These are phyloP conservation scores for Ustilago nuda DNA, from an alignment of 1,284 basidiomycete species.

Conservation along the genomic window DNA sequence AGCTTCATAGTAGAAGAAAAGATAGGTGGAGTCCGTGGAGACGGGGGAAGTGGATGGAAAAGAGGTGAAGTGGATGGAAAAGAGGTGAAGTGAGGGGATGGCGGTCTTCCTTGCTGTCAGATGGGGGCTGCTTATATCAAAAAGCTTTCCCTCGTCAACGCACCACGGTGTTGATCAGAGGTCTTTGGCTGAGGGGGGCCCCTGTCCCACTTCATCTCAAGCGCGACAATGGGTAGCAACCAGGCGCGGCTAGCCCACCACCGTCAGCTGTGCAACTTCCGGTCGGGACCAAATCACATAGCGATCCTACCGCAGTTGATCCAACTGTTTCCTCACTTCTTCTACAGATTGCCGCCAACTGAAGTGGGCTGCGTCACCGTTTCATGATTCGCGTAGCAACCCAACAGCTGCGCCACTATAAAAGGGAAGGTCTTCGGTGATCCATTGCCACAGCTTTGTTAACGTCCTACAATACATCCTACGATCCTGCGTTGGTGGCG, in stretches of 20 bases:
- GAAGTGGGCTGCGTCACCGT: slow-evolving; percentile 4
- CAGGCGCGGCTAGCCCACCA: not conserved
- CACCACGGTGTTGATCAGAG: not conserved
- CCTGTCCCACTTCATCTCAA: not conserved
- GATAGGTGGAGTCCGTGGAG: not conserved
- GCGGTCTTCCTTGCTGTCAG: not conserved
- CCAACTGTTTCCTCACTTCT: not conserved
- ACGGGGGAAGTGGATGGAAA: not conserved
- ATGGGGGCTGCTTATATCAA: not conserved
- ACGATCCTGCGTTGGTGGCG: slow-evolving; percentile 8
- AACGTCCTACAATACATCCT: too few species aligned
- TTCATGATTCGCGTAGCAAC: slow-evolving; percentile 5
- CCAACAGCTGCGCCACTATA: not conserved
- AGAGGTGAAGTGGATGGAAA: not conserved
- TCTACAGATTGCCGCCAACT: slow-evolving; percentile 3
- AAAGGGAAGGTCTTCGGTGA: slow-evolving; percentile 1
- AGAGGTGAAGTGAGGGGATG: not conserved
- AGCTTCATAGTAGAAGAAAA: slow-evolving; percentile 20
- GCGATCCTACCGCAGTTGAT: not conserved
- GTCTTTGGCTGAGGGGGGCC: not conserved
- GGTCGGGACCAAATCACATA: not conserved
- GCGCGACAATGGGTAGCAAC: not conserved
- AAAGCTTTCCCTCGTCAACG: not conserved
- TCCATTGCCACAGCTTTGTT: not conserved
- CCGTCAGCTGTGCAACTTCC: not conserved